Percentiles rank a stretch among this genome's conserved stretches.
phyloP scores from a whole-genome alignment of 345 rosid genomes.

The Litchi chinensis region DNA sequence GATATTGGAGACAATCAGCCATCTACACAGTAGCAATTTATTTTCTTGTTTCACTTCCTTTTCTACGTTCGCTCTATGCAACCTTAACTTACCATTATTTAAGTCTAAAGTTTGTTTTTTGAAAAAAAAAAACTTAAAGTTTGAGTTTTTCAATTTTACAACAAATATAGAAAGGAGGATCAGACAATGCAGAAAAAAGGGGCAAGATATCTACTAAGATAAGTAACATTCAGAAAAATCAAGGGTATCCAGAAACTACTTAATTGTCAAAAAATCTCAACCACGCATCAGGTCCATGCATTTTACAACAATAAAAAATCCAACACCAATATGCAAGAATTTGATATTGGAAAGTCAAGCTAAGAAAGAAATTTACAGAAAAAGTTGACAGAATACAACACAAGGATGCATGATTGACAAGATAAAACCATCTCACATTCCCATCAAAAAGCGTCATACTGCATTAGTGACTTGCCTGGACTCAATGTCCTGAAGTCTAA shows the following conservation, averaged over 20 bases:
- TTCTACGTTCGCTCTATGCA: too few relatives aligned
- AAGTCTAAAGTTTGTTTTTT: too few relatives aligned
- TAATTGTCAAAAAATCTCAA: neutral
- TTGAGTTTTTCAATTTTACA: too few relatives aligned
- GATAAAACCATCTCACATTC: neutral
- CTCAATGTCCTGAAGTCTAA: conserved; percentile 75
- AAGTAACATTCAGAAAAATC: neutral
- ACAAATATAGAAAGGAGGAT: too few relatives aligned
- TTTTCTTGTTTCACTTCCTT: too few relatives aligned
- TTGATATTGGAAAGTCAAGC: neutral
- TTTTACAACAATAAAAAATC: neutral
- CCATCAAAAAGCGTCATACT: conserved; percentile 25
- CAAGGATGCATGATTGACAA: too few relatives aligned
- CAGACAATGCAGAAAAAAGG: neutral
- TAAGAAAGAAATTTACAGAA: neutral
- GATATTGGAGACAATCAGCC: too few relatives aligned
- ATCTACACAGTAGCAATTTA: too few relatives aligned
- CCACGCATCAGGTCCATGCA: neutral
- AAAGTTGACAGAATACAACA: neutral
- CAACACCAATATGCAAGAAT: neutral
- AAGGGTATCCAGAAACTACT: neutral
- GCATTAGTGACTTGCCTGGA: conserved; percentile 48
- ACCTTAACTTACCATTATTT: too few relatives aligned
- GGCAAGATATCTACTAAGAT: neutral
- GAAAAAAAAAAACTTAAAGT: too few relatives aligned